These are phyloP conservation scores for Lotmaria passim DNA, from an alignment of 208 protist genomes.

Conservation along the genomic window DNA sequence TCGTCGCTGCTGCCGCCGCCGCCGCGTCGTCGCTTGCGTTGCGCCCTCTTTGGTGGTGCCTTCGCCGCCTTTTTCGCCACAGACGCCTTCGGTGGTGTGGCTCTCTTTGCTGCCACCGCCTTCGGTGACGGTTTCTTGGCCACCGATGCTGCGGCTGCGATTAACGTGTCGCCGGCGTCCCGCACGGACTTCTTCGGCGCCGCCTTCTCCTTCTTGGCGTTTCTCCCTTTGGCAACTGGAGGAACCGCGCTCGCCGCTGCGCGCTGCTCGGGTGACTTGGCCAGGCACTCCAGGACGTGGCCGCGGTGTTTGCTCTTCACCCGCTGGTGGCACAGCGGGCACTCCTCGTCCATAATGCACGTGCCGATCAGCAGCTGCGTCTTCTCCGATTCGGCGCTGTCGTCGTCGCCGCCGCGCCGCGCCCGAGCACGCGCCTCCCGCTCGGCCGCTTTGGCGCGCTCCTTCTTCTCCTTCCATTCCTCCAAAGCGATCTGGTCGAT, in stretches of 20 bases:
- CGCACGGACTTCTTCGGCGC: not conserved
- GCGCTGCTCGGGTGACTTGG: conserved; percentile 14
- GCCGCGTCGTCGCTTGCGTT: conserved; percentile 32
- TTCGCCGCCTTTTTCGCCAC: conserved; percentile 15
- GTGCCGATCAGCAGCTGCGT: conserved; percentile 52
- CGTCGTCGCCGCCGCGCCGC: conserved; percentile 22
- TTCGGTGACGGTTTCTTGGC: conserved; percentile 13
- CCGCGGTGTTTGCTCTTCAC: conserved; percentile 55
- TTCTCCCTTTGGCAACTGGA: too few relatives aligned
- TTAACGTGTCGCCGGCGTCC: too few relatives aligned
- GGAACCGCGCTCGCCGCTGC: too few relatives aligned
- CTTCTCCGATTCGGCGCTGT: conserved; percentile 36
- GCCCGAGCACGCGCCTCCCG: conserved; percentile 48
- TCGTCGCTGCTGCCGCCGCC: conserved; percentile 29
- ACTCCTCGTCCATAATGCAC: conserved; percentile 74
- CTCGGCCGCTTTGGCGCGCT: conserved; percentile 39
- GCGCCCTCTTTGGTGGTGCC: conserved; percentile 15
- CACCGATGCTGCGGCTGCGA: conserved; percentile 7
- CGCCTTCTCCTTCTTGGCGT: not conserved
- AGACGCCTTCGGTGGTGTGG: conserved; percentile 6
- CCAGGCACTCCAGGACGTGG: conserved; percentile 66
- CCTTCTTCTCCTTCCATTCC: conserved; percentile 67
- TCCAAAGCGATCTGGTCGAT: conserved; percentile 68
- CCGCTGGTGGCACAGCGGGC: conserved; percentile 63
- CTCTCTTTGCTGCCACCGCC: conserved; percentile 10